Percentiles rank a stretch among this genome's conserved stretches.
Evolutionary conservation across 495 filamentous ascomycete genomes (phyloP).

Genomic region (Xylaria scruposa): DNA sequence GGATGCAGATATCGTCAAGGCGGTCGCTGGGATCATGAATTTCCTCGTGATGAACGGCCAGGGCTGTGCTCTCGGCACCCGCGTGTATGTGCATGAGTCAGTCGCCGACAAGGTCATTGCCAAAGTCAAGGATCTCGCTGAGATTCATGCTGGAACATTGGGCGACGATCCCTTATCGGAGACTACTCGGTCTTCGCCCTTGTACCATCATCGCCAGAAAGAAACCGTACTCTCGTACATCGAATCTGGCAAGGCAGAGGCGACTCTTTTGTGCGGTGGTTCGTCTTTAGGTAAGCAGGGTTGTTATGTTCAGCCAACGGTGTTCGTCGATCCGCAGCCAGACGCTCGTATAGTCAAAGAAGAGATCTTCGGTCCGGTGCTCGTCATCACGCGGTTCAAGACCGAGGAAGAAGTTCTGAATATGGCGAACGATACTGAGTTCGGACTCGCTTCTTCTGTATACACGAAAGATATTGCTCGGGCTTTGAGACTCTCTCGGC

Average conservation of each 20-base stretch:
- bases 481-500: constrained; percentile 69
- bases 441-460: constrained; percentile 75
- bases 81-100: neutral
- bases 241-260: constrained; percentile 42
- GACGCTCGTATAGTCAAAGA: constrained; percentile 63
- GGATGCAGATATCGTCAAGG: constrained; percentile 68
- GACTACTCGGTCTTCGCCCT: constrained; percentile 2
- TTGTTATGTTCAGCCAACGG: constrained; percentile 69
- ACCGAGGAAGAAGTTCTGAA: constrained; percentile 66
- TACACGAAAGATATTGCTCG: constrained; percentile 73
- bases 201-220: constrained; percentile 16
- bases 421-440: constrained; percentile 73
- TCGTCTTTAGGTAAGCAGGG: constrained; percentile 35
- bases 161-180: constrained; percentile 15
- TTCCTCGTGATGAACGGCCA: constrained; percentile 3
- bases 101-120: neutral
- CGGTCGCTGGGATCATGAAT: neutral
- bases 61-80: neutral
- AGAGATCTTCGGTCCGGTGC: constrained; percentile 69
- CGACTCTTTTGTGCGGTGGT: constrained; percentile 29
- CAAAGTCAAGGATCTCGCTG: neutral
- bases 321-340: constrained; percentile 73
- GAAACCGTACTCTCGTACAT: constrained; percentile 39
- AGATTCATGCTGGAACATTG: neutral
- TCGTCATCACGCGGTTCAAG: constrained; percentile 71